These are phyloP conservation scores for Gossypium trilobum DNA, from an alignment of 441 rosid species.

Conservation along the genomic window DNA sequence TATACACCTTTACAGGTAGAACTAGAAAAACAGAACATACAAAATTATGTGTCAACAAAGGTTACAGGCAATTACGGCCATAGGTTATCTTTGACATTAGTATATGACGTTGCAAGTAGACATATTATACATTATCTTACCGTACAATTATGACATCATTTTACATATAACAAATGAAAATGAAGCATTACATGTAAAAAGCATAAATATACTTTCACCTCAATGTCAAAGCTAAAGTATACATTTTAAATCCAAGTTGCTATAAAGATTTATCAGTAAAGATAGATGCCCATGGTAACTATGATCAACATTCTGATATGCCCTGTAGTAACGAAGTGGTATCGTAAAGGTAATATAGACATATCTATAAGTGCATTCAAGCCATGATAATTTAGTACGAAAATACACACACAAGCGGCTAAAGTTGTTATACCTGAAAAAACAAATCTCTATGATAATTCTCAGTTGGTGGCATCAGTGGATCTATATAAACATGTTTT, in stretches of 20 bases:
- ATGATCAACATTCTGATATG: not conserved
- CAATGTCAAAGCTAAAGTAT: not conserved
- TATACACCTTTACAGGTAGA: not conserved
- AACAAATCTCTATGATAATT: slow-evolving; percentile 68
- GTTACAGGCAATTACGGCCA: not conserved
- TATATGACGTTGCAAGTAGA: not conserved
- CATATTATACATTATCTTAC: not conserved
- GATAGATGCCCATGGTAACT: not conserved
- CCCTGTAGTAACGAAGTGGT: not conserved
- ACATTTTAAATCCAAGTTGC: not conserved
- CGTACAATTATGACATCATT: not conserved
- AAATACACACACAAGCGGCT: not conserved
- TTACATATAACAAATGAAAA: not conserved
- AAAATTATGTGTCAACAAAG: not conserved
- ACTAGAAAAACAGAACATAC: not conserved
- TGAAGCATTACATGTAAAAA: slow-evolving; percentile 1
- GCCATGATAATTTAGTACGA: not conserved
- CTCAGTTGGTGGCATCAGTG: slow-evolving; percentile 87
- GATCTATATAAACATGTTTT: slow-evolving; percentile 60
- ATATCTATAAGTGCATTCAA: not conserved
- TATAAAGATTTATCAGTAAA: not conserved
- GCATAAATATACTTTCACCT: not conserved
- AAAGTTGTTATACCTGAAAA: slow-evolving; percentile 57
- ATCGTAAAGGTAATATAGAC: not conserved
- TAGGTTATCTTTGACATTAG: not conserved